Percentiles rank a stretch among this genome's conserved stretches.
Conservation (phyloP, 768 basidiomycete genomes). For the Lactarius indigo region DNA sequence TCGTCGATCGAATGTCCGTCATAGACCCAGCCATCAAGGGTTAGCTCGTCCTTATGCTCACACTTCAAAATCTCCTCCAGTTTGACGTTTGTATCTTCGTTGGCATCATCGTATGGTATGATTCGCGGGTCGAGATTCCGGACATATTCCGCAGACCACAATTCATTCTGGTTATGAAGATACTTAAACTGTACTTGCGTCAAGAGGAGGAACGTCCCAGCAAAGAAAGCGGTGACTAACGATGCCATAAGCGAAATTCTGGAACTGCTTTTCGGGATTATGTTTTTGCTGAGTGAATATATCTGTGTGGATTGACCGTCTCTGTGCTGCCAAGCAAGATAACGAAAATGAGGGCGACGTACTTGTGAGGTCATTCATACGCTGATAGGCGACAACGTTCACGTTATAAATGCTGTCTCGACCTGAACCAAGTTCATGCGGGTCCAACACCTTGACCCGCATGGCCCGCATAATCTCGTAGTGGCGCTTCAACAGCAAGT, state of each 20-base stretch:
- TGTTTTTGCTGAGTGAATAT: conserved; percentile 27
- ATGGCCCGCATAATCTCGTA: conserved; percentile 24
- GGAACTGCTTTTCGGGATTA: conserved; percentile 25
- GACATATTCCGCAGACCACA: conserved; percentile 10
- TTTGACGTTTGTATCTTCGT: conserved; percentile 16
- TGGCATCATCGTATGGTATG: conserved; percentile 1
- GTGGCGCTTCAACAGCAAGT: conserved; percentile 24
- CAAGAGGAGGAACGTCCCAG: background rate
- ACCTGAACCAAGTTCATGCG: background rate
- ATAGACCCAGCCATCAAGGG: conserved; percentile 16
- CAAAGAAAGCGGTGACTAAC: conserved; percentile 9
- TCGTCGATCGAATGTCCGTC: conserved; percentile 15
- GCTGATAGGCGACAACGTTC: background rate
- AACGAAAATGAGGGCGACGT: background rate
- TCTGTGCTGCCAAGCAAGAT: background rate
- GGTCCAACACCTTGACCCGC: conserved; percentile 1
- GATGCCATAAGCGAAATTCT: conserved; percentile 26
- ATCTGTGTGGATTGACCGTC: conserved; percentile 3
- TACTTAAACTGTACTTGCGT: conserved; percentile 13
- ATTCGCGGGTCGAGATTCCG: background rate
- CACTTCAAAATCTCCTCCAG: conserved; percentile 3
- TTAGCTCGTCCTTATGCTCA: background rate
- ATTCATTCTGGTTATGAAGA: background rate
- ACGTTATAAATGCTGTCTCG: background rate
- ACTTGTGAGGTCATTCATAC: conserved; percentile 12